phyloP scores from a whole-genome alignment of 257 asterid species.

The Phtheirospermum japonicum region DNA sequence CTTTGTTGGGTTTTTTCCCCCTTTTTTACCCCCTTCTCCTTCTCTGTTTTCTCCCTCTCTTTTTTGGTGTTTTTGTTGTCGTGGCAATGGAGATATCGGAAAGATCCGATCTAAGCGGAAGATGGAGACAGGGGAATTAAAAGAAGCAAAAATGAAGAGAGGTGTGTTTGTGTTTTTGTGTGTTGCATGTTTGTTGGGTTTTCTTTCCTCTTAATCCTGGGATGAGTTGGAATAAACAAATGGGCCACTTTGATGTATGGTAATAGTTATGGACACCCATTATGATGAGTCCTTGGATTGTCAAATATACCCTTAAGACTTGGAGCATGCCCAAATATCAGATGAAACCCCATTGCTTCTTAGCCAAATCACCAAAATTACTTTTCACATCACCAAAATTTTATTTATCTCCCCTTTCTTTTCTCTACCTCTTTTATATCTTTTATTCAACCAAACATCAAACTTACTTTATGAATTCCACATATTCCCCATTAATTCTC shows the following conservation, averaged over 20 bases:
- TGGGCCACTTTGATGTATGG: neutral
- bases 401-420: too few relatives aligned
- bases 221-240: neutral
- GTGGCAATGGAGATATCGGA: slow-evolving; percentile 35
- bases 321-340: too few relatives aligned
- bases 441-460: too few relatives aligned
- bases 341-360: too few relatives aligned
- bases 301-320: neutral
- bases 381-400: too few relatives aligned
- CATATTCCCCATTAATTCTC: too few relatives aligned
- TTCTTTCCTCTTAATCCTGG: neutral
- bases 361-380: too few relatives aligned
- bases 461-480: too few relatives aligned
- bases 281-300: neutral
- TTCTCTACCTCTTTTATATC: too few relatives aligned
- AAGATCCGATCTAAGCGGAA: slow-evolving; percentile 84
- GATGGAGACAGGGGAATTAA: slow-evolving; percentile 43
- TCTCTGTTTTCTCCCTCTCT: neutral
- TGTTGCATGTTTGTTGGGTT: neutral
- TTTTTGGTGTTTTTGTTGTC: neutral
- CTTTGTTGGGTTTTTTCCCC: slow-evolving; percentile 22
- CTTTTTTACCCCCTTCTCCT: neutral
- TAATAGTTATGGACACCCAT: neutral
- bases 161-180: slow-evolving; percentile 31
- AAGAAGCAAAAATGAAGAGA: slow-evolving; percentile 34